Evolutionary conservation across 129 eudicot genomes (phyloP).

Genomic region (Arctium minus): DNA sequence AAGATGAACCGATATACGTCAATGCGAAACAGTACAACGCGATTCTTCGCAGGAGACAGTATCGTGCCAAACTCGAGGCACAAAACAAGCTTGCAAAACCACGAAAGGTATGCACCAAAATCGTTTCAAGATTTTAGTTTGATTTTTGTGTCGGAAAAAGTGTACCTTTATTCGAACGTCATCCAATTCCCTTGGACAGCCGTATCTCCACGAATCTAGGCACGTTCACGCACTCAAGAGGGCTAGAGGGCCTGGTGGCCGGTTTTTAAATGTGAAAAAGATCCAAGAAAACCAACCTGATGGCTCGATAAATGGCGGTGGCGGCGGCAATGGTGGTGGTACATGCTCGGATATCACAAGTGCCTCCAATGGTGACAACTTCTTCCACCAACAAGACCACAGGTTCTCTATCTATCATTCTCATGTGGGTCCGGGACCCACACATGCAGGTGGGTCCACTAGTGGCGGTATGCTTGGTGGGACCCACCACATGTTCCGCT

Average conservation of each 20-base stretch:
- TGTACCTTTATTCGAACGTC: neutral
- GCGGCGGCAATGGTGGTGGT: constrained; percentile 19
- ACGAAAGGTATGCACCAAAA: constrained; percentile 50
- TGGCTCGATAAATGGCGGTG: constrained; percentile 11
- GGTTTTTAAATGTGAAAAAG: constrained; percentile 60
- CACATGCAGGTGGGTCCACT: constrained; percentile 22
- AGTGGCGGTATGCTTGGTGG: constrained; percentile 22
- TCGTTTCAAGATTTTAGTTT: neutral
- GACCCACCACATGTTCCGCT: constrained; percentile 35
- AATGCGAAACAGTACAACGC: constrained; percentile 69
- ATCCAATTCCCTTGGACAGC: constrained; percentile 35
- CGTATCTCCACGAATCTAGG: constrained; percentile 84
- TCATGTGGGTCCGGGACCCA: constrained; percentile 17
- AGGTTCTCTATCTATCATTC: constrained; percentile 41
- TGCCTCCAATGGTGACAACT: constrained; percentile 30
- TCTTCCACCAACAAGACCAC: constrained; percentile 36
- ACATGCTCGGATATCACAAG: constrained; percentile 35
- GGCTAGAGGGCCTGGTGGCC: constrained; percentile 83
- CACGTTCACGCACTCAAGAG: constrained; percentile 78
- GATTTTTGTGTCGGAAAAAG: neutral
- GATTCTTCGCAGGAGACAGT: constrained; percentile 61
- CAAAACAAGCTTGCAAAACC: constrained; percentile 54
- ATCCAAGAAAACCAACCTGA: constrained; percentile 31
- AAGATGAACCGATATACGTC: constrained; percentile 64
- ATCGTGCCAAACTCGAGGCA: constrained; percentile 79